These are phyloP conservation scores for Arachis hypogaea DNA, from an alignment of 306 rosid species.

Conservation along the genomic window DNA sequence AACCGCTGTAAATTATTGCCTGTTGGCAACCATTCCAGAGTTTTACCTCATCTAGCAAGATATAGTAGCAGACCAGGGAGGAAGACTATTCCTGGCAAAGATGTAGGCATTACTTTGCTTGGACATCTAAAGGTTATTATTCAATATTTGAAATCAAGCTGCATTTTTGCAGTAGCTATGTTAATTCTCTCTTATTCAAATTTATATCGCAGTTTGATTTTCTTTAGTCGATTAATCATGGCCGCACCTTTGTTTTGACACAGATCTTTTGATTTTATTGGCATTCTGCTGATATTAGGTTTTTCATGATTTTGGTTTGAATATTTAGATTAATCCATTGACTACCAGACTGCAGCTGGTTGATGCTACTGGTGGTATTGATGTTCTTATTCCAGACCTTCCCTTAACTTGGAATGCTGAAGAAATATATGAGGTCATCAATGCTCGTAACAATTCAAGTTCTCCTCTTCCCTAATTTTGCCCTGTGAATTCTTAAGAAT, in stretches of 20 bases:
- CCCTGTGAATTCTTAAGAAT: slow-evolving; percentile 8
- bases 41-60: slow-evolving; percentile 52
- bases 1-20: slow-evolving; percentile 38
- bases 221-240: slow-evolving; percentile 16
- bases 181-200: slow-evolving; percentile 19
- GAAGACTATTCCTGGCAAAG: slow-evolving; percentile 64
- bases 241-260: not conserved
- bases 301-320: slow-evolving; percentile 29
- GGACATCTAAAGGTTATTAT: slow-evolving; percentile 74
- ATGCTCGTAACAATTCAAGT: slow-evolving; percentile 12
- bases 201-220: not conserved
- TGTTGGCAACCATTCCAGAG: slow-evolving; percentile 44
- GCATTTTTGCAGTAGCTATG: slow-evolving; percentile 25
- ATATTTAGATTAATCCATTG: slow-evolving; percentile 60
- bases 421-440: slow-evolving; percentile 66
- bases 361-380: slow-evolving; percentile 84
- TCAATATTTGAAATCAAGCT: slow-evolving; percentile 28
- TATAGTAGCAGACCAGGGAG: slow-evolving; percentile 49
- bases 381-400: slow-evolving; percentile 85
- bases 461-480: slow-evolving; percentile 8
- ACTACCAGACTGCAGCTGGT: slow-evolving; percentile 81
- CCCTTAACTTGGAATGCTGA: slow-evolving; percentile 68
- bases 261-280: slow-evolving; percentile 15
- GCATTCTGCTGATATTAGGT: slow-evolving; percentile 28
- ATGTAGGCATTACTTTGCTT: slow-evolving; percentile 66